Conservation (phyloP, 2,329 filamentous ascomycete genomes). For the Talaromyces marneffei region DNA sequence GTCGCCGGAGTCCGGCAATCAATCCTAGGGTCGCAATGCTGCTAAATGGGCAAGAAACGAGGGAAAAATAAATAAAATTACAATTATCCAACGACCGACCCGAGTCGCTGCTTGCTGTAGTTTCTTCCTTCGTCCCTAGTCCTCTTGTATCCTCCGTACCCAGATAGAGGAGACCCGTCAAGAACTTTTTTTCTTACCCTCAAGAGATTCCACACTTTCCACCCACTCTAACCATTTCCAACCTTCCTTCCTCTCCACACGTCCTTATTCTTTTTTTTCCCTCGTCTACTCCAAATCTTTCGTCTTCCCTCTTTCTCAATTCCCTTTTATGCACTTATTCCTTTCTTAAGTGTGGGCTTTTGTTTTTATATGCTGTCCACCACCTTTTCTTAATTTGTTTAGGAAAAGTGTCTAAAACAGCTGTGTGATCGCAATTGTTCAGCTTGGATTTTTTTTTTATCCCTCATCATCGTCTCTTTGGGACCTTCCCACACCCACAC, state of each 20-base stretch:
- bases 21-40: constrained; percentile 15
- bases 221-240: background rate
- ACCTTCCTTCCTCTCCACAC: constrained; percentile 5
- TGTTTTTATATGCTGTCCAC: constrained; percentile 2
- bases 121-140: background rate
- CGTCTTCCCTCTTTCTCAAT: constrained; percentile 16
- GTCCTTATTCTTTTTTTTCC: background rate
- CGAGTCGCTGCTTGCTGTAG: background rate
- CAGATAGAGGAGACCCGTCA: background rate
- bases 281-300: background rate
- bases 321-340: constrained; percentile 16
- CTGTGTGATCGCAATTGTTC: constrained; percentile 5
- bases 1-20: constrained; percentile 21
- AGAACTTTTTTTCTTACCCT: constrained; percentile 17
- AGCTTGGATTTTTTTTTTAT: constrained; percentile 4
- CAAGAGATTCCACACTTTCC: constrained; percentile 17
- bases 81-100: constrained; percentile 6
- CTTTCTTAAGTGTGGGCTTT: constrained; percentile 14
- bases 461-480: constrained; percentile 3
- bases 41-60: background rate
- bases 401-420: constrained; percentile 1
- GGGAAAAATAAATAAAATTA: constrained; percentile 4
- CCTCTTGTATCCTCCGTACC: background rate
- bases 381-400: background rate
- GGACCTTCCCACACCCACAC: background rate